phyloP scores from a whole-genome alignment of 2,329 filamentous ascomycete species.

The Trichoderma aggressivum region DNA sequence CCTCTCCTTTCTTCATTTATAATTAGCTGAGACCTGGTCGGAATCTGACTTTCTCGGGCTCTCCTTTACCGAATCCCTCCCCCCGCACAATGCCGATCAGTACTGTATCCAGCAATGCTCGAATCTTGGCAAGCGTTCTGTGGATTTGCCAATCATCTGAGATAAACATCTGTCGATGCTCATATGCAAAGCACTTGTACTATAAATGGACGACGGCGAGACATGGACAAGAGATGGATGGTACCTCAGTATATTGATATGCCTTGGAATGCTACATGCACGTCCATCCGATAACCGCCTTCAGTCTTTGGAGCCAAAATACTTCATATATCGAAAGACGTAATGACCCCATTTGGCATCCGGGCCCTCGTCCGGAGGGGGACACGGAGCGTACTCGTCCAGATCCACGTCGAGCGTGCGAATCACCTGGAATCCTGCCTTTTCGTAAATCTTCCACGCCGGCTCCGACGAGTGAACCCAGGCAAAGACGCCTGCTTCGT shows the following conservation, averaged over 20 bases:
- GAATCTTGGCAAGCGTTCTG: neutral
- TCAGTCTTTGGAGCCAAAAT: conserved; percentile 19
- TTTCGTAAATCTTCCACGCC: conserved; percentile 30
- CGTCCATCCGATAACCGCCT: neutral
- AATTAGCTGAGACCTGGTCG: neutral
- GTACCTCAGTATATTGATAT: neutral
- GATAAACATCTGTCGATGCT: neutral
- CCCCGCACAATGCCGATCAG: conserved; percentile 2
- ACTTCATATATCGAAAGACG: conserved; percentile 35
- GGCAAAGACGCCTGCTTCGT: conserved; percentile 28
- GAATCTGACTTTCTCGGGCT: neutral
- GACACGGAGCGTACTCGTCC: conserved; percentile 31
- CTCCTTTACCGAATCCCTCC: neutral
- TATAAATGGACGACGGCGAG: neutral
- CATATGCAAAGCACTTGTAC: neutral
- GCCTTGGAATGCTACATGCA: conserved; percentile 3
- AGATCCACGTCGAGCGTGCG: conserved; percentile 31
- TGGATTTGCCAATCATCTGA: neutral
- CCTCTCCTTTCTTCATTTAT: neutral
- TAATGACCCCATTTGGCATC: conserved; percentile 33
- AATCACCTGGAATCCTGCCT: conserved; percentile 30
- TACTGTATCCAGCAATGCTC: neutral
- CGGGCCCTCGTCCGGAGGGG: conserved; percentile 26
- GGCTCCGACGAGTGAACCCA: conserved; percentile 37
- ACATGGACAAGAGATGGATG: neutral